Conservation (phyloP, 306 rosid species). For the Vachellia collinsii region DNA sequence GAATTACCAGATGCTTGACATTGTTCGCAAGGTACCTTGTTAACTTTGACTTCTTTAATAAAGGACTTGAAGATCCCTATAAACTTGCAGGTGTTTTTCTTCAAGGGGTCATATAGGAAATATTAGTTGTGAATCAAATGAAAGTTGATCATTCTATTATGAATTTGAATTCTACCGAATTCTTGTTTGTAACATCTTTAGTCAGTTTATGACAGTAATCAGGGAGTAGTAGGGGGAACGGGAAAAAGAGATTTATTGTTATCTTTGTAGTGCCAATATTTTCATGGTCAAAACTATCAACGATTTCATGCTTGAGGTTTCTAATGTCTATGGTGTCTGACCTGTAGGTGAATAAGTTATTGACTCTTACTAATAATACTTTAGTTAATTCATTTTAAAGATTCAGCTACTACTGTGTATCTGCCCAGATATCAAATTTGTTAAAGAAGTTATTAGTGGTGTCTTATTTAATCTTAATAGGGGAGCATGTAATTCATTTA, state of each 20-base stretch:
- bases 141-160: background rate
- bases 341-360: background rate
- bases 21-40: conserved; percentile 74
- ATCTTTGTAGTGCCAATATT: conserved; percentile 18
- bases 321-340: conserved; percentile 8
- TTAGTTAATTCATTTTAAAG: background rate
- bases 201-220: background rate
- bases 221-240: background rate
- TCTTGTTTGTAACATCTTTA: background rate
- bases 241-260: background rate
- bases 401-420: background rate
- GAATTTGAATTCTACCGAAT: background rate
- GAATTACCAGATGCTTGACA: conserved; percentile 91
- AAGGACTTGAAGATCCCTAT: background rate
- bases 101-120: background rate
- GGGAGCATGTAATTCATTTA: background rate
- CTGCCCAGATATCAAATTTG: background rate
- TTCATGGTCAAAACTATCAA: conserved; percentile 11
- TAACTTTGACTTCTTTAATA: conserved; percentile 25
- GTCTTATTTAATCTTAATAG: background rate
- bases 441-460: background rate
- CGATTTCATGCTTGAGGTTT: conserved; percentile 15
- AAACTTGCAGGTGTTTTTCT: background rate
- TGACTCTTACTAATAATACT: background rate
- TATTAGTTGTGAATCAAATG: background rate